These are phyloP conservation scores for Podospora pseudocomata DNA, from an alignment of 495 filamentous ascomycete genomes.

Conservation along the genomic window DNA sequence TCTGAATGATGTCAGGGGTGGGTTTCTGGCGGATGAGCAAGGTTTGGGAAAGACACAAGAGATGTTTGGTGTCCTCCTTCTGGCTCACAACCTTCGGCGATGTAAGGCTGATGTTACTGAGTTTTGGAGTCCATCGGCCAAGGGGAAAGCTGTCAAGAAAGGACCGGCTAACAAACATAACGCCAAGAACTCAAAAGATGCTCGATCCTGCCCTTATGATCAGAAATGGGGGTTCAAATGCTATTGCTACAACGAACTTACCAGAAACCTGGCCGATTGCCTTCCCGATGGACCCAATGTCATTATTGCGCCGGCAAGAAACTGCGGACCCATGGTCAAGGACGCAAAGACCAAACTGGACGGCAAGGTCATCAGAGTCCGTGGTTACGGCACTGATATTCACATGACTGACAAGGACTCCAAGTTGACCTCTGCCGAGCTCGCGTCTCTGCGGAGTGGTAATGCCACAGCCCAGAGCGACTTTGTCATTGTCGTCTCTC, in stretches of 20 bases:
- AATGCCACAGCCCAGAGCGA: constrained; percentile 10
- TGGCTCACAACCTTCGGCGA: constrained; percentile 17
- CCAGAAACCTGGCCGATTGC: constrained; percentile 22
- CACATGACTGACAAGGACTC: constrained; percentile 13
- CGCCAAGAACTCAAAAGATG: neutral
- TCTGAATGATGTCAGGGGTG: constrained; percentile 21
- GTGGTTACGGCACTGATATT: constrained; percentile 5
- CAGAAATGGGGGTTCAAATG: constrained; percentile 23
- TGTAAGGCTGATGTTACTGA: constrained; percentile 22
- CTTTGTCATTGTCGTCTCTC: constrained; percentile 22
- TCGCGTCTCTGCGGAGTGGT: constrained; percentile 7
- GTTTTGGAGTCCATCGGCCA: neutral
- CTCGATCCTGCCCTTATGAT: constrained; percentile 21
- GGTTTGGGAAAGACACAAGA: constrained; percentile 32
- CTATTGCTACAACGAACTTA: constrained; percentile 25
- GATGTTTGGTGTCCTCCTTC: constrained; percentile 24
- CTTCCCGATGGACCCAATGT: constrained; percentile 26
- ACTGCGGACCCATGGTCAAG: constrained; percentile 12
- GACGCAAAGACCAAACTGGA: constrained; percentile 30
- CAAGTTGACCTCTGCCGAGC: constrained; percentile 15
- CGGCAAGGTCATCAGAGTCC: constrained; percentile 21
- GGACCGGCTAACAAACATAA: constrained; percentile 12
- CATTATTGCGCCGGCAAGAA: constrained; percentile 21
- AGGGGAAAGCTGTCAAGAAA: neutral
- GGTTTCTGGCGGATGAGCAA: constrained; percentile 29